Evolutionary conservation across 2,329 filamentous ascomycete genomes (phyloP).

Genomic region (Arthrinium phaeospermum): DNA sequence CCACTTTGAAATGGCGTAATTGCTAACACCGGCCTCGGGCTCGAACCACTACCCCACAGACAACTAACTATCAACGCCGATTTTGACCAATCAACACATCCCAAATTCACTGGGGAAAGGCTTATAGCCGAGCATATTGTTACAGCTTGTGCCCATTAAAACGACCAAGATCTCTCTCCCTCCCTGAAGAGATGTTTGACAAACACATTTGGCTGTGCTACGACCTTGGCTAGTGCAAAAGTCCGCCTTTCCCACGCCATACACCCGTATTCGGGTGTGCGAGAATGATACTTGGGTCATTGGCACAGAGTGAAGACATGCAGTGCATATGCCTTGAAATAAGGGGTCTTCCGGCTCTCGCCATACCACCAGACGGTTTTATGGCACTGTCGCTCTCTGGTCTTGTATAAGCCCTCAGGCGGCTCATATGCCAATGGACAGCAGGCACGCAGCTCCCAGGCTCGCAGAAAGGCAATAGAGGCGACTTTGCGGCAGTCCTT

Average conservation of each 20-base stretch:
- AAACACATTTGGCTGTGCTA: not conserved
- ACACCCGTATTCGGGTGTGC: not conserved
- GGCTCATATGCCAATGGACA: not conserved
- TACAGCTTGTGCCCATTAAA: slow-evolving; percentile 6
- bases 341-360: not conserved
- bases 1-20: slow-evolving; percentile 17
- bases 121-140: slow-evolving; percentile 14
- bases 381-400: not conserved
- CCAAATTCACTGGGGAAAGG: not conserved
- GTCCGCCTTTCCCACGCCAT: not conserved
- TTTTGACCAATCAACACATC: slow-evolving; percentile 7
- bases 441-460: not conserved
- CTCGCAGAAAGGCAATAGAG: not conserved
- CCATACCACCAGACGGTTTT: not conserved
- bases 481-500: not conserved
- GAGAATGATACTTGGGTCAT: not conserved
- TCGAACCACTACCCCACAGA: slow-evolving; percentile 12
- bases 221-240: not conserved
- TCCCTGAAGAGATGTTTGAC: not conserved
- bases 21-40: slow-evolving; percentile 11
- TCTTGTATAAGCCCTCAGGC: not conserved
- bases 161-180: not conserved
- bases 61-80: slow-evolving; percentile 15
- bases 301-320: not conserved
- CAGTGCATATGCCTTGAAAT: not conserved